These are phyloP conservation scores for Hortaea werneckii DNA, from an alignment of 2,329 filamentous ascomycete genomes.

Conservation along the genomic window DNA sequence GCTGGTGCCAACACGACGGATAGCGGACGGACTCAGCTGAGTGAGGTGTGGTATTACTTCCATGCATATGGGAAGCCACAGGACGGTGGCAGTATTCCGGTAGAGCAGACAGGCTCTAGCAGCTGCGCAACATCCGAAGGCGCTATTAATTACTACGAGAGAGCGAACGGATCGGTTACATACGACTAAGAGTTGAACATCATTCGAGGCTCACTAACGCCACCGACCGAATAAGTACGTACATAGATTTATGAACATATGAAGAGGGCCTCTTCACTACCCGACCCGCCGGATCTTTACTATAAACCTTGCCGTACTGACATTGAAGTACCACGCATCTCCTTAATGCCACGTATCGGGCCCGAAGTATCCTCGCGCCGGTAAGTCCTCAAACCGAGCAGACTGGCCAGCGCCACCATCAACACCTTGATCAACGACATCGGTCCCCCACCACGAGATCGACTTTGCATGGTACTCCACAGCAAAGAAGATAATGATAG, in stretches of 20 bases:
- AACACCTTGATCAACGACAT: not conserved
- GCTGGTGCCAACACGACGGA: conserved; percentile 44
- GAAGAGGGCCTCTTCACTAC: too few relatives aligned
- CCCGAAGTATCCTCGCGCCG: not conserved
- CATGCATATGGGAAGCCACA: conserved; percentile 51
- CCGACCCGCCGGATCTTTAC: too few relatives aligned
- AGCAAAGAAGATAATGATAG: conserved; percentile 28
- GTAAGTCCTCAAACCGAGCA: not conserved
- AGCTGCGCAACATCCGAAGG: conserved; percentile 46
- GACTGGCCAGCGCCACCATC: not conserved
- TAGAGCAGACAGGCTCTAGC: conserved; percentile 40
- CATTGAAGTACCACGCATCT: not conserved
- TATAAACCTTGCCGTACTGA: too few relatives aligned
- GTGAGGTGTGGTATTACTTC: conserved; percentile 58
- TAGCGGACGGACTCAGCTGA: conserved; percentile 47
- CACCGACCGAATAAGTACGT: too few relatives aligned
- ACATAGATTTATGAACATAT: too few relatives aligned
- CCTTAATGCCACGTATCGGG: not conserved
- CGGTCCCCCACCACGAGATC: conserved; percentile 10
- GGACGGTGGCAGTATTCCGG: conserved; percentile 36
- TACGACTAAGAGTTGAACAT: not conserved
- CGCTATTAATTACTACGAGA: conserved; percentile 47
- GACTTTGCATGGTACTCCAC: conserved; percentile 32
- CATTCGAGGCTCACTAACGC: too few relatives aligned
- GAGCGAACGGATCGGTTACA: conserved; percentile 22